A percentile compares a stretch with the other conserved stretches of the same genome.
Conservation (phyloP, 208 protist species). For the Vickermania spadyakhi region DNA sequence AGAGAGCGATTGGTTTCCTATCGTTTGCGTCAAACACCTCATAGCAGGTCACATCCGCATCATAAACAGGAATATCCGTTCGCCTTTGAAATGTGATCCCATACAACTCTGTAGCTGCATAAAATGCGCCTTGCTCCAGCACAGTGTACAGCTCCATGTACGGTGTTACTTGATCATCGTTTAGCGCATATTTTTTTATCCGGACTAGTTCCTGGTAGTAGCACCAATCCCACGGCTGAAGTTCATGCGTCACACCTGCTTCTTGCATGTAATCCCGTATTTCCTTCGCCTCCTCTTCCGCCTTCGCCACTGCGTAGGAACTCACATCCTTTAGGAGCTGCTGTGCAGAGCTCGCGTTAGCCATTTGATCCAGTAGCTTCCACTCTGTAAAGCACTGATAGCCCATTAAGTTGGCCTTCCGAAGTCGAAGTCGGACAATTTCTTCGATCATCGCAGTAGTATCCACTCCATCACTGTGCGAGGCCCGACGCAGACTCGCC, state of each 20-base stretch:
- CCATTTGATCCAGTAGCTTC: conserved; percentile 38
- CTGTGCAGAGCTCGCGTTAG: conserved; percentile 14
- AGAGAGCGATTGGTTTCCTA: conserved; percentile 2
- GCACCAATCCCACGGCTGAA: conserved; percentile 9
- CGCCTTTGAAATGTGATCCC: conserved; percentile 2
- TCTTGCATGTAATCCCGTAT: conserved; percentile 17
- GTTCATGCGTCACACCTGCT: conserved; percentile 14
- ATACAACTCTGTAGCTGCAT: conserved; percentile 5
- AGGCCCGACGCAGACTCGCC: conserved; percentile 17
- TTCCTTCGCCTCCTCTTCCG: conserved; percentile 17
- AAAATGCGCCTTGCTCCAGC: conserved; percentile 4
- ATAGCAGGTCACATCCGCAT: conserved; percentile 5
- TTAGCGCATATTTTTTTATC: conserved; percentile 2
- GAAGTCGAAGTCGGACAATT: conserved; percentile 23
- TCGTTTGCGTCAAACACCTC: conserved; percentile 3
- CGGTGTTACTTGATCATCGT: conserved; percentile 4
- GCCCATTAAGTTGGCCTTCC: conserved; percentile 32
- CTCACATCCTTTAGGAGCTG: conserved; percentile 23
- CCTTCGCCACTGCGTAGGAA: background rate
- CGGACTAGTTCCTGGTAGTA: conserved; percentile 8
- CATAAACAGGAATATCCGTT: conserved; percentile 3
- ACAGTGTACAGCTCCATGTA: conserved; percentile 5
- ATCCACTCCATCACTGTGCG: conserved; percentile 16
- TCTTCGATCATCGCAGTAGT: conserved; percentile 19
- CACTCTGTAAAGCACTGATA: conserved; percentile 41